Conservation (phyloP, 177 flowering plant genomes). For the Vitis hybrid region DNA sequence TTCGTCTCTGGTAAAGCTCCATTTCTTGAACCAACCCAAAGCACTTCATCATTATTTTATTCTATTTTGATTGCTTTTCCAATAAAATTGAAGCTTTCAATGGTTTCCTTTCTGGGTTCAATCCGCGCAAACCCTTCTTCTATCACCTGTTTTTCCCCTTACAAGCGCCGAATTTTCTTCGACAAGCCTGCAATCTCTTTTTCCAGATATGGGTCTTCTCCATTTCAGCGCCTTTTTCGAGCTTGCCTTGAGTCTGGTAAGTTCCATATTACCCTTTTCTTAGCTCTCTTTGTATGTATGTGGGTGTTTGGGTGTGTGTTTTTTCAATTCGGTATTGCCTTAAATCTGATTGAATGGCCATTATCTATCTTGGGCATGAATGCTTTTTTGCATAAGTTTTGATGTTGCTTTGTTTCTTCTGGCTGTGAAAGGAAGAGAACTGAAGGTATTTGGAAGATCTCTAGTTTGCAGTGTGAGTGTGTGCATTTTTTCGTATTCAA, state of each 20-base stretch:
- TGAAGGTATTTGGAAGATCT: no score
- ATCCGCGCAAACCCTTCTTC: conserved; percentile 28
- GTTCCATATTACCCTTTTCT: neutral
- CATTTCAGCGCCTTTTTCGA: conserved; percentile 29
- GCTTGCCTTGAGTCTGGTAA: conserved; percentile 42
- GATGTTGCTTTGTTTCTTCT: no score
- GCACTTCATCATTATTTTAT: neutral
- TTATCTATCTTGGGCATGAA: no score
- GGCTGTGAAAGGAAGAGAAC: no score
- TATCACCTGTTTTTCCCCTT: conserved; percentile 17
- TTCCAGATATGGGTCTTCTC: conserved; percentile 31
- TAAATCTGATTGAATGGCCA: no score
- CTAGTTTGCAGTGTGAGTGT: no score
- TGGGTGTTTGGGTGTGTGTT: neutral
- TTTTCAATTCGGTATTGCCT: neutral
- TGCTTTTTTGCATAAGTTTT: no score
- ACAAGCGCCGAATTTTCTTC: conserved; percentile 19
- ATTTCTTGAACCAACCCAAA: neutral
- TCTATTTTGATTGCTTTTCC: neutral
- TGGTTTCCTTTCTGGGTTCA: conserved; percentile 38
- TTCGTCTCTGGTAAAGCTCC: no score
- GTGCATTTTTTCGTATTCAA: no score
- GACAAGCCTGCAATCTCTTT: conserved; percentile 17
- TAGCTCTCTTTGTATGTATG: neutral
- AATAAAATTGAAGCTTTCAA: conserved; percentile 3